phyloP scores from a whole-genome alignment of 192 early-diverging fungal genomes.

The Coemansia sp. region DNA sequence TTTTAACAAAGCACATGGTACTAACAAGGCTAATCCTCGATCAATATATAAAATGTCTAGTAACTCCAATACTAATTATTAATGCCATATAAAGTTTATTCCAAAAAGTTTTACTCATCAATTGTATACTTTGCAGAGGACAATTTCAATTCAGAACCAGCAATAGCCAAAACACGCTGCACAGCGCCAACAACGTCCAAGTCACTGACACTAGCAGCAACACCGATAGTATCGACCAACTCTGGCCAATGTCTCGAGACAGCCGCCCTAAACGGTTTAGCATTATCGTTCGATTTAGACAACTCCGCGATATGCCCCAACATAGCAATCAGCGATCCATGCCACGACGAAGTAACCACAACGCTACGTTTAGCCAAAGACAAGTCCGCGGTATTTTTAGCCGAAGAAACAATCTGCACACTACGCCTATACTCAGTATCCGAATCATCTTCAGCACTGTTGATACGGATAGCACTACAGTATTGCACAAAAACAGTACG shows the following conservation, averaged over 20 bases:
- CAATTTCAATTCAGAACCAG: slow-evolving; percentile 19
- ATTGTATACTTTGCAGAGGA: background rate
- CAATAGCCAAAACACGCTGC: slow-evolving; percentile 29
- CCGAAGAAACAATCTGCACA: slow-evolving; percentile 10
- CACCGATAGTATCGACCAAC: slow-evolving; percentile 34
- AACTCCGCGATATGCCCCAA: slow-evolving; percentile 21
- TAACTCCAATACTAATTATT: too few species aligned
- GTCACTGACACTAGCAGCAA: slow-evolving; percentile 35
- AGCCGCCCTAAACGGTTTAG: slow-evolving; percentile 11
- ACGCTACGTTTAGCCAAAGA: slow-evolving; percentile 19
- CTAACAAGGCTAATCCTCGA: too few species aligned
- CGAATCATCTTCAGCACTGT: background rate
- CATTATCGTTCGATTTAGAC: background rate
- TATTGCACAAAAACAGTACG: slow-evolving; percentile 34
- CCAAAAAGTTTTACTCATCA: background rate
- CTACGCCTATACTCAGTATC: background rate
- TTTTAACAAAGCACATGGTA: too few species aligned
- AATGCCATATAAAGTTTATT: background rate
- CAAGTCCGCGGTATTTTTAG: background rate
- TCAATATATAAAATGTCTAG: too few species aligned
- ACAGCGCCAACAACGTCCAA: slow-evolving; percentile 38
- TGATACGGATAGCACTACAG: background rate
- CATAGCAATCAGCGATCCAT: slow-evolving; percentile 12
- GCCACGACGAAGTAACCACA: slow-evolving; percentile 33
- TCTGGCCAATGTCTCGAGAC: slow-evolving; percentile 29